phyloP scores from a whole-genome alignment of 768 basidiomycete genomes.

The Lactifluus pinguis region DNA sequence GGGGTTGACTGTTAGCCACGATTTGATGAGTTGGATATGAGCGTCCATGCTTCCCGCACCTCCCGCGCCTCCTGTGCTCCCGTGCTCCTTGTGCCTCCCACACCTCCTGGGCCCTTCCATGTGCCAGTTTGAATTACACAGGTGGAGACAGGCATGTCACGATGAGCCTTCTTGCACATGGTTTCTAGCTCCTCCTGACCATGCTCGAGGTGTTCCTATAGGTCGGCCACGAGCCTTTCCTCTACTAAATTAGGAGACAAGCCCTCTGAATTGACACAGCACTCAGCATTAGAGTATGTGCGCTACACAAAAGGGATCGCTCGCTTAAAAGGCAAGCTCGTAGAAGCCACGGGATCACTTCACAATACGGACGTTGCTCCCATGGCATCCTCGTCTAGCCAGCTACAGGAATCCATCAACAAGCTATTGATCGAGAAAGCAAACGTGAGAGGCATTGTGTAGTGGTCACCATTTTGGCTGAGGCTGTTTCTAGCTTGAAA shows the following conservation, averaged over 20 bases:
- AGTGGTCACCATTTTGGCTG: background rate
- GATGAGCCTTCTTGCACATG: too few relatives aligned
- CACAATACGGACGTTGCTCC: conserved; percentile 18
- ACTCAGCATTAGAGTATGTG: conserved; percentile 41
- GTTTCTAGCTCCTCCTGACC: too few relatives aligned
- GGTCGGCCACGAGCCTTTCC: conserved; percentile 21
- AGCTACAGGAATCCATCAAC: conserved; percentile 11
- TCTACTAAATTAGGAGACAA: conserved; percentile 29
- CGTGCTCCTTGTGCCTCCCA: too few relatives aligned
- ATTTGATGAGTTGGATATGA: too few relatives aligned
- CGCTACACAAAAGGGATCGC: conserved; percentile 48
- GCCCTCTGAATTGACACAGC: conserved; percentile 38
- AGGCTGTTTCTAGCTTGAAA: conserved; percentile 9
- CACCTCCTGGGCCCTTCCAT: too few relatives aligned
- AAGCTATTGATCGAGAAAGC: conserved; percentile 7
- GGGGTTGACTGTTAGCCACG: too few relatives aligned
- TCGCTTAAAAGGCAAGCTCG: conserved; percentile 41
- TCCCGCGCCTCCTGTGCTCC: too few relatives aligned
- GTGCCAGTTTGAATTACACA: too few relatives aligned
- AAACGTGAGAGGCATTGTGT: conserved; percentile 1
- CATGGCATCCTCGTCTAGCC: background rate
- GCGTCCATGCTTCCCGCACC: too few relatives aligned
- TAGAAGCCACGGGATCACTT: conserved; percentile 28
- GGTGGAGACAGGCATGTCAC: too few relatives aligned
- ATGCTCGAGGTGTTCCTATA: too few relatives aligned